Base-by-base conservation (phyloP, 2,329 filamentous ascomycete genomes). In the Colletotrichum theobromicola region DNA sequence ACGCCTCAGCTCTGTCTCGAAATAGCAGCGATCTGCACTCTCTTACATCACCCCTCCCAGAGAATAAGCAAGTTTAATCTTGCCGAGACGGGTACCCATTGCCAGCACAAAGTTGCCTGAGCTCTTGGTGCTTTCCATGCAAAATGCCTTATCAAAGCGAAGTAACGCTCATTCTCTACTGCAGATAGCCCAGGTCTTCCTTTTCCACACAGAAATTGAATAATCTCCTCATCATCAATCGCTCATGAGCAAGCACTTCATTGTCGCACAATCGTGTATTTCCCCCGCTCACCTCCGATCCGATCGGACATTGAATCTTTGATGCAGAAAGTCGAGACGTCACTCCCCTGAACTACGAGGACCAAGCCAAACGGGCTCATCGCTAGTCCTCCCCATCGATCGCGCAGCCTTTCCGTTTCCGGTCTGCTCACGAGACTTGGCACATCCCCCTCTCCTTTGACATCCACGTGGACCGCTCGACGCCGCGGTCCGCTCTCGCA, bases 41-140 rank as follows among this genome's bases (percentile, higher is more conserved):
- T 10, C 64, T 74, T 74, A 74, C 72, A 74, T 72, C 72, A 74
- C 69, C 42, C 55, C 8, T 3, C 24, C 30, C 58, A 13, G 37
- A 26, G 15, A 55, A 55, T 26, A 72, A 74, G 55, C 72, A 72
- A 74, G 68, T 72, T 72, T 67, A 34, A 46, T 18, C 9, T n/a
- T 32, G 72, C 68, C 72, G 26, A 72, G 72, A 42, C 72, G 68
- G 68, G 26, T 26, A 57, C 21, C 34, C 30, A 42, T 13, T 71
- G 61, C 62, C 72, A 67, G 68, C 21, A 12, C 34, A 18, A 21
- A 62, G 60, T 21, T 57, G 26, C 26, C 16, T 24, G 35, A 34
- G 58, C 32, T 42, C 15, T 24, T 60, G 24, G 50, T 46, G 12
- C 30, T 53, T 30, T 24, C 8, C 26, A 30, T 32, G 16, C 16